Percentiles rank a stretch among this genome's conserved stretches.
Evolutionary conservation across 2,329 filamentous ascomycete species (phyloP).

Genomic region (Apiospora saccharicola): DNA sequence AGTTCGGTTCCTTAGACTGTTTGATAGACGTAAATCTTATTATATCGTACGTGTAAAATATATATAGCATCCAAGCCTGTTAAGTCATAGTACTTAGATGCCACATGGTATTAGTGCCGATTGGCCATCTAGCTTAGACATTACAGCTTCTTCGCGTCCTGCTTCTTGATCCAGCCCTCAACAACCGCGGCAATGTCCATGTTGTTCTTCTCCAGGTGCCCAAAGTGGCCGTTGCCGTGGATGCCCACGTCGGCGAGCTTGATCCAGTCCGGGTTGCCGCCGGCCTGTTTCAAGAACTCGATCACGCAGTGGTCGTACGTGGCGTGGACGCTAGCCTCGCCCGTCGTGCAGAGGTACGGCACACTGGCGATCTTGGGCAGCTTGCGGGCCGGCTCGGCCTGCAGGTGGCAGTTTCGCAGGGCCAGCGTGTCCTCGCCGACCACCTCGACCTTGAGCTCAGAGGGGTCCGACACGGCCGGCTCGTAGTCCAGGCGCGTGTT

Average conservation of each 20-base stretch:
- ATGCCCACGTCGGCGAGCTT: slow-evolving; percentile 53
- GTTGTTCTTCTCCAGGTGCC: slow-evolving; percentile 55
- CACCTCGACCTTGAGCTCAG: slow-evolving; percentile 37
- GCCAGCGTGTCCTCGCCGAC: slow-evolving; percentile 35
- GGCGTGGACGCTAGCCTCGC: slow-evolving; percentile 58
- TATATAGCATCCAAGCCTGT: background rate
- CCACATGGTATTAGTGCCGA: background rate
- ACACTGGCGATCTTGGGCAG: slow-evolving; percentile 54
- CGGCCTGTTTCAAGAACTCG: slow-evolving; percentile 56
- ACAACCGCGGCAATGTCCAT: slow-evolving; percentile 72
- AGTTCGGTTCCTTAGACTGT: background rate
- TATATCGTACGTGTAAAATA: background rate
- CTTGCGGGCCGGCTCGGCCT: slow-evolving; percentile 42
- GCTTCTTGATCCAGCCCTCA: slow-evolving; percentile 39
- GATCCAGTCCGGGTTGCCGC: slow-evolving; percentile 52
- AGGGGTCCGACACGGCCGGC: slow-evolving; percentile 35
- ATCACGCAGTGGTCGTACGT: slow-evolving; percentile 62
- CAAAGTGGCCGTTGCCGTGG: slow-evolving; percentile 59
- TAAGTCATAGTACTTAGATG: background rate
- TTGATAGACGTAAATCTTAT: background rate
- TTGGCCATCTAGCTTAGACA: slow-evolving; percentile 8
- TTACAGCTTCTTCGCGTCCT: slow-evolving; percentile 21
- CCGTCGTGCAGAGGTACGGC: slow-evolving; percentile 54
- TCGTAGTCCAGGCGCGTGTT: slow-evolving; percentile 42
- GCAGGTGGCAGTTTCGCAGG: slow-evolving; percentile 39